Evolutionary conservation across 176 grass and related monocot genomes (phyloP).

Genomic region (Pontederia paniculata): DNA sequence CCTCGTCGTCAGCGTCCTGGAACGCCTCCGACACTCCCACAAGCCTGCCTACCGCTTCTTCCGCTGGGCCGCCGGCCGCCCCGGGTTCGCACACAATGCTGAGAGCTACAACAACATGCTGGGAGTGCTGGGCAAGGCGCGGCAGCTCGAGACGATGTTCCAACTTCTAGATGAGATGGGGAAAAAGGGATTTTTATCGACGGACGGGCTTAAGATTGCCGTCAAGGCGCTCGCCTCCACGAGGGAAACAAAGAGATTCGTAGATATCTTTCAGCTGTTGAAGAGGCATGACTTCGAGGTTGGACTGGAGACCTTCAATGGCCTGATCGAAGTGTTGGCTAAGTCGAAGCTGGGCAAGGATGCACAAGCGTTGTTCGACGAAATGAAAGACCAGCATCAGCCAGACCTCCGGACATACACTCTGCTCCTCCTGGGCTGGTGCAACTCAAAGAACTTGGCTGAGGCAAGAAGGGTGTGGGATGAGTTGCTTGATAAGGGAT

Average conservation of each 20-base stretch:
- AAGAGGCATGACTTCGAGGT: slow-evolving; percentile 42
- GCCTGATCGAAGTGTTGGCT: slow-evolving; percentile 47
- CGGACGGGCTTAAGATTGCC: slow-evolving; percentile 71
- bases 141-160: slow-evolving; percentile 64
- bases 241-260: slow-evolving; percentile 58
- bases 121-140: slow-evolving; percentile 45
- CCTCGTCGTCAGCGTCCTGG: slow-evolving; percentile 15
- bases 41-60: slow-evolving; percentile 31
- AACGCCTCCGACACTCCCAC: slow-evolving; percentile 23
- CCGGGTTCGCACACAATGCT: slow-evolving; percentile 16
- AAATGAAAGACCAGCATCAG: slow-evolving; percentile 38
- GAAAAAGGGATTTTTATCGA: slow-evolving; percentile 29
- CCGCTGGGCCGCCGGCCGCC: slow-evolving; percentile 10
- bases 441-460: slow-evolving; percentile 59
- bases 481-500: slow-evolving; percentile 63
- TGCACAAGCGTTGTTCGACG: slow-evolving; percentile 49
- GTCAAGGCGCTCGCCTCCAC: slow-evolving; percentile 38
- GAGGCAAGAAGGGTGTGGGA: slow-evolving; percentile 71
- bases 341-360: slow-evolving; percentile 56
- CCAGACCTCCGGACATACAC: slow-evolving; percentile 61
- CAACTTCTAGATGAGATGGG: slow-evolving; percentile 70
- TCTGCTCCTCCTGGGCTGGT: slow-evolving; percentile 50
- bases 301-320: slow-evolving; percentile 73
- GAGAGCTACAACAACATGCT: slow-evolving; percentile 74
- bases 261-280: slow-evolving; percentile 62